These are phyloP conservation scores for Globisporangium rhizosaccharum DNA, from an alignment of 352 stramenopile species.

Conservation along the genomic window DNA sequence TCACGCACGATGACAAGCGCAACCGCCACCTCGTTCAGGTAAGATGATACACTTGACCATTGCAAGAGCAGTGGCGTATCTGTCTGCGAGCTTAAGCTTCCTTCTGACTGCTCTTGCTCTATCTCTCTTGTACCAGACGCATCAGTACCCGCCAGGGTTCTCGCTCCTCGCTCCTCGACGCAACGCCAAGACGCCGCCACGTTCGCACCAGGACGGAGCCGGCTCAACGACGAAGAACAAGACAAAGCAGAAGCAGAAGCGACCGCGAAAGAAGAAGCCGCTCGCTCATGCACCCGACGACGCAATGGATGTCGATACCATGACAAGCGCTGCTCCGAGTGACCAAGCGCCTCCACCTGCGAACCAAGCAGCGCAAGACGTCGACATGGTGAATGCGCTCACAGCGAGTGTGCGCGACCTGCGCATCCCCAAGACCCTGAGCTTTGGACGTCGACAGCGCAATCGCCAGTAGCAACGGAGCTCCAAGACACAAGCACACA, in stretches of 20 bases:
- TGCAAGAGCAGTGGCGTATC: too few relatives aligned
- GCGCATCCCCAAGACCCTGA: slow-evolving; percentile 28
- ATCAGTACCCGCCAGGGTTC: slow-evolving; percentile 38
- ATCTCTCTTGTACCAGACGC: slow-evolving; percentile 11
- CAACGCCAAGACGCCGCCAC: slow-evolving; percentile 1
- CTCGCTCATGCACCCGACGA: background rate
- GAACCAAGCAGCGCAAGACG: slow-evolving; percentile 6
- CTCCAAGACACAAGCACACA: background rate
- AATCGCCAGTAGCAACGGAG: background rate
- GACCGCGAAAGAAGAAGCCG: slow-evolving; percentile 15
- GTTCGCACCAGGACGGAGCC: slow-evolving; percentile 22
- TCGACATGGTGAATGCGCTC: slow-evolving; percentile 22
- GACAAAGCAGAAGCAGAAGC: slow-evolving; percentile 21
- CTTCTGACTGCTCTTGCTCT: background rate
- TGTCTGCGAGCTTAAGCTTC: too few relatives aligned
- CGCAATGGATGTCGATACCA: background rate
- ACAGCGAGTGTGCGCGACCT: slow-evolving; percentile 22
- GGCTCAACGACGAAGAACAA: slow-evolving; percentile 7
- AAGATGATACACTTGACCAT: background rate
- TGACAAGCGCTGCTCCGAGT: slow-evolving; percentile 4
- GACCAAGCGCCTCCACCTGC: slow-evolving; percentile 1
- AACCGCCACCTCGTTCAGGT: slow-evolving; percentile 30
- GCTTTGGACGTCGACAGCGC: slow-evolving; percentile 19
- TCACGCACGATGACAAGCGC: slow-evolving; percentile 49
- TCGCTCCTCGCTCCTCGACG: too few relatives aligned